Evolutionary conservation across 768 basidiomycete species (phyloP), one percentile per base, ranked within the genome.

Genomic region (Tylopilus plumbeoviolaceoides): DNA sequence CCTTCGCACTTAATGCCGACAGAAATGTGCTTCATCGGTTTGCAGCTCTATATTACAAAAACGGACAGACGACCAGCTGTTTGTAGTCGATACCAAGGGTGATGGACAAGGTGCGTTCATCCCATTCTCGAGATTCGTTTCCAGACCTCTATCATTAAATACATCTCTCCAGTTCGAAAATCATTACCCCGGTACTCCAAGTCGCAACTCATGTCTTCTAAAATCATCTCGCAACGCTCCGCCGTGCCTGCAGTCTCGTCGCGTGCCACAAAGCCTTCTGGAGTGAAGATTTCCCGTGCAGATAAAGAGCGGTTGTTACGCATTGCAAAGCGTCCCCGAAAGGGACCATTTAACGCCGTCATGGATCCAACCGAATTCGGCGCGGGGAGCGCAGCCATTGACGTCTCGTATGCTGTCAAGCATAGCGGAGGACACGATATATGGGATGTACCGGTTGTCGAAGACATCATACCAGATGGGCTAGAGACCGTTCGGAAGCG

Each of bases 71-170:
- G 73, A 78, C 18, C 83, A 92, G 51, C 72, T 97, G 20, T 97
- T 95, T 72, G 75, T 83, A 42, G 73, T 95, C 30, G 94, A 97
- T 68, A 77, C 81, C 6, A 78, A 78, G 47, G 94, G 93, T 39
- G 91, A 95, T 64, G 83, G 85, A 15, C 73, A 78, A 60, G 73
- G 93, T 91, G 43, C 36, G 47, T 48, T 2, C 4, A 9, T 15
- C 1, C 11, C 23, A 20, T 21, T 11, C 15, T 20, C 8, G n/a
- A n/a, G n/a, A n/a, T n/a, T 18, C 17, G 10, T 21, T 8, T 21
- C 20, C 18, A 8, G 18, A 18, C 1, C 18, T 14, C 15, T 7
- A 33, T 11, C 12, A 17, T 21, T 11, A 2, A 42, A 15, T 8
- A 15, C 15, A 18, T 12, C 5, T 0, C 21, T 17, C 14, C 55